These are phyloP conservation scores for Huiozyma naganishii DNA, from an alignment of 805 yeast genomes.

Conservation along the genomic window DNA sequence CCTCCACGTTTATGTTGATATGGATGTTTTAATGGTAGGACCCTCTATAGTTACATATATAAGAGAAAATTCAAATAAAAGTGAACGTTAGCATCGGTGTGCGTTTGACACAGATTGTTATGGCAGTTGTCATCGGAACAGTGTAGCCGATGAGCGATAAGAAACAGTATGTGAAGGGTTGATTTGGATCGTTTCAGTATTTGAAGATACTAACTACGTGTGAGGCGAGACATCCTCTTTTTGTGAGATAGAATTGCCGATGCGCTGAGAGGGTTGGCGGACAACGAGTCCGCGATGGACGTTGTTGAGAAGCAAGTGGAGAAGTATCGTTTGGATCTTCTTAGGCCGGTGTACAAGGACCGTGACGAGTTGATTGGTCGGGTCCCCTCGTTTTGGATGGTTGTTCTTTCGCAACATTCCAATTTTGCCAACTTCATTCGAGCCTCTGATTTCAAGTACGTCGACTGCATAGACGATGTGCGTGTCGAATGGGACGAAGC, in stretches of 20 bases:
- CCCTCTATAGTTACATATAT: not conserved
- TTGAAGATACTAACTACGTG: no score
- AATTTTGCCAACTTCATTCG: conserved; percentile 75
- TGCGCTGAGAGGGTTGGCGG: conserved; percentile 33
- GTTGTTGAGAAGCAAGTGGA: conserved; percentile 50
- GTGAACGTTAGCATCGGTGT: not conserved
- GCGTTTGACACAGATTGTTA: not conserved
- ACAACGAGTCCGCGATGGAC: conserved; percentile 48
- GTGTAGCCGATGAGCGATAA: not conserved
- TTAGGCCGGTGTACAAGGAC: conserved; percentile 46
- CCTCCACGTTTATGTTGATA: no score
- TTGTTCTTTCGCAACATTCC: conserved; percentile 71
- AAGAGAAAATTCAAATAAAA: not conserved
- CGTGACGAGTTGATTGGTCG: conserved; percentile 42
- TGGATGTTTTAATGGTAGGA: not conserved
- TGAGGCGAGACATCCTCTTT: no score
- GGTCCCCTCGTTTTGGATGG: conserved; percentile 79
- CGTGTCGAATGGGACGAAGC: conserved; percentile 40
- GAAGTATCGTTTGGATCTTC: conserved; percentile 38
- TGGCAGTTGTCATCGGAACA: no score
- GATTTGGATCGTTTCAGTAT: no score
- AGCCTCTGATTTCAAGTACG: conserved; percentile 63
- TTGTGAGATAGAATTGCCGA: conserved; percentile 6
- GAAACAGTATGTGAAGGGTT: not conserved
- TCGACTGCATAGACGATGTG: conserved; percentile 58